A percentile compares a stretch with the other conserved stretches of the same genome.
Conservation (phyloP, 257 asterid species). For the Solanum commersonii region DNA sequence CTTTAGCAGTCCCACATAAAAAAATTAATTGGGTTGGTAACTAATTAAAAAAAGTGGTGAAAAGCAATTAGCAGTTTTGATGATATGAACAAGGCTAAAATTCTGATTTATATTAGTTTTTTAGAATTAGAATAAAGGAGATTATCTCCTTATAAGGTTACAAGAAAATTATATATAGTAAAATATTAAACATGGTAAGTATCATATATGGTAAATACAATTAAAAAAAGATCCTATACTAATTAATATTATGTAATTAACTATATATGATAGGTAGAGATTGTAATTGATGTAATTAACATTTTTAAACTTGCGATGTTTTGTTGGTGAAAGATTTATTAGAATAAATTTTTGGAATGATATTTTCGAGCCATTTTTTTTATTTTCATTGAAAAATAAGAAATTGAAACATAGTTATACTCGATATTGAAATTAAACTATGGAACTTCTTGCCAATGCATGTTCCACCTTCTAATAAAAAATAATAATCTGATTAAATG, state of each 20-base stretch:
- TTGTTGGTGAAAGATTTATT: background rate
- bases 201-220: background rate
- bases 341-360: background rate
- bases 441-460: background rate
- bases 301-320: background rate
- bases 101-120: background rate
- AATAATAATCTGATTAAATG: background rate
- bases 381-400: background rate
- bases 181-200: too few relatives aligned
- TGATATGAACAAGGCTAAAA: background rate
- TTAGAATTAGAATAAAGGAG: too few relatives aligned
- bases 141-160: background rate
- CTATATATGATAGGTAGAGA: background rate
- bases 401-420: background rate
- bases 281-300: background rate
- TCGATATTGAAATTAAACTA: background rate
- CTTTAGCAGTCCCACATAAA: conserved; percentile 36
- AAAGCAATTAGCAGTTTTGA: background rate
- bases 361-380: background rate
- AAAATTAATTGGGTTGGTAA: conserved; percentile 15
- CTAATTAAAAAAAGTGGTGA: background rate
- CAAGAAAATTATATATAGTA: background rate
- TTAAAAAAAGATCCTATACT: background rate
- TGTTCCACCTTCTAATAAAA: background rate
- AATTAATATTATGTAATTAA: background rate